Evolutionary conservation across 345 rosid genomes (phyloP).

Genomic region (Bruguiera parviflora): DNA sequence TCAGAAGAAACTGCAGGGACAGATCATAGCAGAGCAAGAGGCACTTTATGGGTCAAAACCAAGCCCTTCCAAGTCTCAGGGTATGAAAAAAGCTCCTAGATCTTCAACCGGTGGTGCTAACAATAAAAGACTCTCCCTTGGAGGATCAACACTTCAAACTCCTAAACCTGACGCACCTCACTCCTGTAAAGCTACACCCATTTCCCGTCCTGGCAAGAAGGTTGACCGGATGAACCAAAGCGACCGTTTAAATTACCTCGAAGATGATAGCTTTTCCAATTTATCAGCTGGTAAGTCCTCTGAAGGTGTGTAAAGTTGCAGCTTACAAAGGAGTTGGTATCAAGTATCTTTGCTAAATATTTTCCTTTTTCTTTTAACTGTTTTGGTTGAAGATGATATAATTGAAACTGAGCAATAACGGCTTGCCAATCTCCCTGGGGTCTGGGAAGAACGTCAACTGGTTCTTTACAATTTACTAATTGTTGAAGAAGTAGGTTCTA

Average conservation of each 20-base stretch:
- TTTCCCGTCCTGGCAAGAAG: conserved; percentile 26
- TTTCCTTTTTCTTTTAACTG: background rate
- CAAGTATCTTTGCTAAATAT: conserved; percentile 13
- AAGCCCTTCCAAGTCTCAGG: conserved; percentile 43
- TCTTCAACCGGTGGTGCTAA: conserved; percentile 31
- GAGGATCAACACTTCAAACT: conserved; percentile 58
- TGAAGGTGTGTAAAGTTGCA: conserved; percentile 36
- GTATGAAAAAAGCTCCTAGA: conserved; percentile 48
- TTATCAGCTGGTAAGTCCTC: conserved; percentile 27
- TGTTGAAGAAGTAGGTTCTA: conserved; percentile 24
- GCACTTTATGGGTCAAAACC: conserved; percentile 58
- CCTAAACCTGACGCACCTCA: conserved; percentile 41
- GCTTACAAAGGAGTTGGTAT: conserved; percentile 9
- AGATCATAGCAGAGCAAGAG: conserved; percentile 58
- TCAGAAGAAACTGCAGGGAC: conserved; percentile 60
- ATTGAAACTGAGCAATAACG: conserved; percentile 26
- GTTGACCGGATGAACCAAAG: conserved; percentile 27
- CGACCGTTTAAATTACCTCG: conserved; percentile 19
- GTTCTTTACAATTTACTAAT: conserved; percentile 21
- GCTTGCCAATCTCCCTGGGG: conserved; percentile 18
- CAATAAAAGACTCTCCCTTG: conserved; percentile 55
- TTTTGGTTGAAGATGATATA: conserved; percentile 23
- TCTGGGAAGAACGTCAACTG: conserved; percentile 29
- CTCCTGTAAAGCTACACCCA: background rate
- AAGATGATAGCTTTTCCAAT: conserved; percentile 21